These are phyloP conservation scores for Penicillium subrubescens DNA, from an alignment of 495 filamentous ascomycete genomes.

Conservation along the genomic window DNA sequence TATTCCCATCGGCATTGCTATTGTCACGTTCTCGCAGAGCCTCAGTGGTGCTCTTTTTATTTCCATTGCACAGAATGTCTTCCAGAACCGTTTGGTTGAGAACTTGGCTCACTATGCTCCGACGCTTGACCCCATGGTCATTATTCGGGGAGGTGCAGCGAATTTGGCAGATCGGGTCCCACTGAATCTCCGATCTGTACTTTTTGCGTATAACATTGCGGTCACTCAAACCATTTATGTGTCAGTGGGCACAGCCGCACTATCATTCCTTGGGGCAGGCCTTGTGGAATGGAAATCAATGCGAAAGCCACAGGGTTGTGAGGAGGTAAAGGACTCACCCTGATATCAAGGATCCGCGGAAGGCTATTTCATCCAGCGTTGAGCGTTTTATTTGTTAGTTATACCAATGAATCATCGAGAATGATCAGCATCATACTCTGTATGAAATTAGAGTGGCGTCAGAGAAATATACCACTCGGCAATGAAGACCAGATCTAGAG, in stretches of 20 bases:
- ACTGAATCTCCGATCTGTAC: conserved; percentile 53
- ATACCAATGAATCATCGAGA: neutral
- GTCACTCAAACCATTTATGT: conserved; percentile 71
- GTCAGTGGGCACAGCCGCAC: conserved; percentile 58
- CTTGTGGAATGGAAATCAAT: conserved; percentile 79
- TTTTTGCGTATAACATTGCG: conserved; percentile 70
- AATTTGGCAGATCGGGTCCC: conserved; percentile 55
- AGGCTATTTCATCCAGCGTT: neutral
- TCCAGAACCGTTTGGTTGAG: conserved; percentile 67
- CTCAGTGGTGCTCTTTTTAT: conserved; percentile 76
- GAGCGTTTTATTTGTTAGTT: neutral
- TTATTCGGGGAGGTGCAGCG: conserved; percentile 68
- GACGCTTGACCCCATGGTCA: conserved; percentile 46
- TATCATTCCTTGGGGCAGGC: conserved; percentile 61
- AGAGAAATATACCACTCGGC: neutral
- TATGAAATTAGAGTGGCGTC: neutral
- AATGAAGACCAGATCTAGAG: neutral
- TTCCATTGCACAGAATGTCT: conserved; percentile 74
- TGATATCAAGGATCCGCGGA: neutral
- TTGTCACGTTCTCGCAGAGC: conserved; percentile 71
- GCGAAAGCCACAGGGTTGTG: conserved; percentile 29
- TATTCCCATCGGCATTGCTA: conserved; percentile 65
- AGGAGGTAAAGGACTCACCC: neutral
- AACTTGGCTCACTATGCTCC: conserved; percentile 56
- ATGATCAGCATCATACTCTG: neutral